These are phyloP conservation scores for Xylaria bambusicola DNA, from an alignment of 495 filamentous ascomycete genomes.

Conservation along the genomic window DNA sequence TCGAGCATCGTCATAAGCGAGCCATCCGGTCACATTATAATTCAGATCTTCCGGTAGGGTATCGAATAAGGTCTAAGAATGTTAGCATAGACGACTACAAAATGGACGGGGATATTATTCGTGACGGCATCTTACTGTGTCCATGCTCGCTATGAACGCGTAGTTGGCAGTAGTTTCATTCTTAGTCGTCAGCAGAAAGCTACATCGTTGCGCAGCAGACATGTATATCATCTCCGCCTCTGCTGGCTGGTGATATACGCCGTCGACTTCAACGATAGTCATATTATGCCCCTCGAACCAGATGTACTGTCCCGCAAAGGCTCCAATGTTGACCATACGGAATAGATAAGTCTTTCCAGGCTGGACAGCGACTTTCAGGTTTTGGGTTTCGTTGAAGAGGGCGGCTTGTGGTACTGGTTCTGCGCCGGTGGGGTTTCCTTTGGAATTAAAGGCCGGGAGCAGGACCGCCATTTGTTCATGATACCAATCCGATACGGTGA, in stretches of 20 bases:
- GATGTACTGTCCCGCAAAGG: slow-evolving; percentile 68
- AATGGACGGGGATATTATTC: neutral
- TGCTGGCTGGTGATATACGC: slow-evolving; percentile 59
- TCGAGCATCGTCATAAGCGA: slow-evolving; percentile 67
- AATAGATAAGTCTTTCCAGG: slow-evolving; percentile 81
- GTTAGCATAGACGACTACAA: neutral
- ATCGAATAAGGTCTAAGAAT: slow-evolving; percentile 69
- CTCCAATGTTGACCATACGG: slow-evolving; percentile 71
- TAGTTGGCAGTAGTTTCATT: slow-evolving; percentile 66
- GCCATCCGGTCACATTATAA: slow-evolving; percentile 77
- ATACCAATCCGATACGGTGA: slow-evolving; percentile 71
- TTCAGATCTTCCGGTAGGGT: slow-evolving; percentile 63
- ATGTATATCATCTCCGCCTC: slow-evolving; percentile 66
- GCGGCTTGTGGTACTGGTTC: slow-evolving; percentile 69
- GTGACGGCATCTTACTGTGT: slow-evolving; percentile 44
- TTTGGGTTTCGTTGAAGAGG: slow-evolving; percentile 69
- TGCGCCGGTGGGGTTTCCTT: slow-evolving; percentile 58
- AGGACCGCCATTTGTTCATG: slow-evolving; percentile 62
- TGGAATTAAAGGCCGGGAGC: slow-evolving; percentile 58
- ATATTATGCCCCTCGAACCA: slow-evolving; percentile 76
- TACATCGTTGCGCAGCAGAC: slow-evolving; percentile 69
- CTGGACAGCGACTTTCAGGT: slow-evolving; percentile 51
- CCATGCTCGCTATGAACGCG: slow-evolving; percentile 65
- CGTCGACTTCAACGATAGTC: slow-evolving; percentile 59
- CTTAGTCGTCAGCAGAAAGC: slow-evolving; percentile 66